Percentiles rank a stretch among this genome's conserved stretches.
These are phyloP conservation scores for Chaetomium sp. DNA, from an alignment of 2,329 filamentous ascomycete genomes.

Conservation along the genomic window DNA sequence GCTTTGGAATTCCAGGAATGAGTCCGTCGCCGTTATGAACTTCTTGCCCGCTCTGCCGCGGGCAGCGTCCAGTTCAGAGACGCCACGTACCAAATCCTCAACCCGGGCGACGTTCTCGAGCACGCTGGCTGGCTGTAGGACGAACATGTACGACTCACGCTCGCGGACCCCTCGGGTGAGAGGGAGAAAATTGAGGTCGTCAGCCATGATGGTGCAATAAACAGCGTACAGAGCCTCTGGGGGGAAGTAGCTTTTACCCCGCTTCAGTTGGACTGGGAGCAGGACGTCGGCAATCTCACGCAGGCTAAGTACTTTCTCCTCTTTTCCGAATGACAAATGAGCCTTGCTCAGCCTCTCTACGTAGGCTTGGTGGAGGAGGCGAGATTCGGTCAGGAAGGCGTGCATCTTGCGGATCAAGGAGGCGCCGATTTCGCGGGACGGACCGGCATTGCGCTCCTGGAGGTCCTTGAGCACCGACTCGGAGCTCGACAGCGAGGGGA, in stretches of 20 bases:
- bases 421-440: conserved; percentile 38
- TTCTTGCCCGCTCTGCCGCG: conserved; percentile 1
- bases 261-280: conserved; percentile 28
- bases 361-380: conserved; percentile 42
- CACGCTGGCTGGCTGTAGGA: conserved; percentile 52
- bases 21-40: conserved; percentile 25
- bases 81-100: conserved; percentile 46
- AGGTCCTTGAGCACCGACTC: conserved; percentile 30
- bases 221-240: conserved; percentile 59
- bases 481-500: conserved; percentile 29
- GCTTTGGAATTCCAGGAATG: conserved; percentile 40
- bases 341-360: conserved; percentile 43
- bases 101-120: conserved; percentile 45
- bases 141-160: conserved; percentile 52
- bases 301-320: conserved; percentile 42
- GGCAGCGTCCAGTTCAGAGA: conserved; percentile 37
- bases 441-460: conserved; percentile 35
- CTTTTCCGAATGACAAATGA: conserved; percentile 34
- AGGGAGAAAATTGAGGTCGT: conserved; percentile 55
- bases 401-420: conserved; percentile 43
- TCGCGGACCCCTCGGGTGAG: conserved; percentile 40
- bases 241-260: conserved; percentile 35
- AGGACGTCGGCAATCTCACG: conserved; percentile 42
- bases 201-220: conserved; percentile 54
- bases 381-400: conserved; percentile 37